Conservation (phyloP, 2,329 filamentous ascomycete genomes). For the Stagonosporopsis rhizophila region DNA sequence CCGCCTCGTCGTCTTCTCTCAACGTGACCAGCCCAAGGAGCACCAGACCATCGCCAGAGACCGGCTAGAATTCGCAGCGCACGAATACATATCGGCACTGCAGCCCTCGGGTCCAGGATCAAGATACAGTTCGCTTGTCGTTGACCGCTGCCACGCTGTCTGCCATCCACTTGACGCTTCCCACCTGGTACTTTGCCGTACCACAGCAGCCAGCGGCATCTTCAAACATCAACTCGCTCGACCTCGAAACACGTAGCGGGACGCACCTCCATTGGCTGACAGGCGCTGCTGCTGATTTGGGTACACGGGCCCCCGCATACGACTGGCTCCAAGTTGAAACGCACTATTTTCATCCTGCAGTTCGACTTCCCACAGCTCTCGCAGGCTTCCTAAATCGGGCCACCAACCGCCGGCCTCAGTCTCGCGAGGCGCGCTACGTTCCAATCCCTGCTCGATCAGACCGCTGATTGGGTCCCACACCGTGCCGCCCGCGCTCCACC, state of each 20-base stretch:
- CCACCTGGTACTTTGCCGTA: conserved; percentile 12
- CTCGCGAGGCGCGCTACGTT: conserved; percentile 41
- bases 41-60: conserved; percentile 30
- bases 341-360: conserved; percentile 40
- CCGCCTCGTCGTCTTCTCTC: conserved; percentile 39
- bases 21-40: conserved; percentile 39
- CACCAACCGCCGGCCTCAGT: conserved; percentile 40
- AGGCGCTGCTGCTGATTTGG: conserved; percentile 30
- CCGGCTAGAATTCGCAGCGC: conserved; percentile 22
- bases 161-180: conserved; percentile 16
- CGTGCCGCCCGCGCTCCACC: conserved; percentile 36
- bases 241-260: conserved; percentile 43
- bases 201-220: conserved; percentile 32
- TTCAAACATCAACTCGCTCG: conserved; percentile 38
- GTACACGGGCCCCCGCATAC: conserved; percentile 17
- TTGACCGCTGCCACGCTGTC: conserved; percentile 22
- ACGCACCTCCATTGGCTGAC: conserved; percentile 42
- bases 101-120: conserved; percentile 15
- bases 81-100: conserved; percentile 32
- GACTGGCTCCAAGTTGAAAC: conserved; percentile 42
- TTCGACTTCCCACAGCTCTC: conserved; percentile 39
- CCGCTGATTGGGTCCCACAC: conserved; percentile 40
- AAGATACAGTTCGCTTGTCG: conserved; percentile 23
- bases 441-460: conserved; percentile 26
- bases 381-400: conserved; percentile 34